Base-by-base conservation (phyloP, 306 rosid genomes). In the Albizia julibrissin region DNA sequence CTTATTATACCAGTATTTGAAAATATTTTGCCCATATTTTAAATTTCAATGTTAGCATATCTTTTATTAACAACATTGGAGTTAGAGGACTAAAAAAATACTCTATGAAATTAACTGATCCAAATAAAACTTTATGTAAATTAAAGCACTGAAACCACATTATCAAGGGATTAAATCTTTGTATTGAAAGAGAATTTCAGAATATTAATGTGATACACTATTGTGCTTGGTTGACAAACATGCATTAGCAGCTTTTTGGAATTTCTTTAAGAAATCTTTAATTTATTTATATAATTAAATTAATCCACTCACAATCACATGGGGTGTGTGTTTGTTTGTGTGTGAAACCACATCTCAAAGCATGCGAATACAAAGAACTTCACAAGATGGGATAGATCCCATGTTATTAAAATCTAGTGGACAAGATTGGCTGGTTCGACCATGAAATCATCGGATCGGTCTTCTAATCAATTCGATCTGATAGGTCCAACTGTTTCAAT, bases 301-400 rank as follows among this genome's bases (percentile, higher is more conserved):
- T 26, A 64, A 64, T 62, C 33, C 33, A 22, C 66, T 10, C 61
- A 59, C 10, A 58, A 24, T 10, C 33, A 62, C 68, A 27, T 24
- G 67, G 10, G 3, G 8, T 10, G 67, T 26, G 14, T 22, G 16
- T 47, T 59, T 47, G 54, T 44, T 10, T 44, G 24, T n/a, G 27
- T 56, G 85, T 85, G 84, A 73, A 67, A 21, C 59, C 85, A 80
- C 80, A 75, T 71, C 10, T 75, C 33, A 40, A 2, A 33, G 71
- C 43, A 16, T 33, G 71, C 33, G 69, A 58, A 40, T 79, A 79
- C 46, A 43, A 3, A 12, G 44, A 37, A 46, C 46, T 58, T 56
- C 73, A 69, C 31, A 66, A 10, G 24, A 33, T 64, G 39, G 19
- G 11, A 12, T 14, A 64, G 10, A 64, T n/a, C n/a, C n/a, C n/a